phyloP scores from a whole-genome alignment of 2,329 filamentous ascomycete species.

The Cladophialophora carrionii region DNA sequence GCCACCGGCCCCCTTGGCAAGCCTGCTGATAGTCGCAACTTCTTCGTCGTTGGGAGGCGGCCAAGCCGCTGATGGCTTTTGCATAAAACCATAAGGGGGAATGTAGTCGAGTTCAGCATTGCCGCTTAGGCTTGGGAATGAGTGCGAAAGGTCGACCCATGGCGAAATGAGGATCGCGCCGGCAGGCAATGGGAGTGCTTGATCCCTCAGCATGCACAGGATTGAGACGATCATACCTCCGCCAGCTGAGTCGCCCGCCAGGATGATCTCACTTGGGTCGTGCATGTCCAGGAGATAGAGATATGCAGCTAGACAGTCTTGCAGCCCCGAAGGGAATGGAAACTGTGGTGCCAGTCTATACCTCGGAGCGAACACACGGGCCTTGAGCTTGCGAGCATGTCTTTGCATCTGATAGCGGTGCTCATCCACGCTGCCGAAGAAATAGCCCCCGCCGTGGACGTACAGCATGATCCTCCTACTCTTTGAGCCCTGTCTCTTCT shows the following conservation, averaged over 20 bases:
- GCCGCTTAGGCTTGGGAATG: constrained; percentile 83
- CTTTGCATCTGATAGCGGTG: constrained; percentile 98
- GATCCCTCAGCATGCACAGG: constrained; percentile 79
- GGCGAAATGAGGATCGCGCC: constrained; percentile 90
- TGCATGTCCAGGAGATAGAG: constrained; percentile 77
- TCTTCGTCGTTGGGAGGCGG: constrained; percentile 85
- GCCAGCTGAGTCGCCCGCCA: constrained; percentile 92
- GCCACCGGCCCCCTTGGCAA: constrained; percentile 45
- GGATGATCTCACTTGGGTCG: constrained; percentile 76
- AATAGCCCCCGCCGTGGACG: constrained; percentile 92
- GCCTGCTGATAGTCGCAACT: constrained; percentile 53
- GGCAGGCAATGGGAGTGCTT: constrained; percentile 79
- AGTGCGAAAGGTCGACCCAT: constrained; percentile 95
- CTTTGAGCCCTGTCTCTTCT: constrained; percentile 63
- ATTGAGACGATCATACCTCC: constrained; percentile 85
- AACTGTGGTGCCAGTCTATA: constrained; percentile 93
- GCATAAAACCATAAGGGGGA: constrained; percentile 82
- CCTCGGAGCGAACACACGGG: constrained; percentile 79
- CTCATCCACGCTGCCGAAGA: constrained; percentile 92
- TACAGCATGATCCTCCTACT: constrained; percentile 85
- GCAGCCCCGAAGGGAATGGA: constrained; percentile 88
- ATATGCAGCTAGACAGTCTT: constrained; percentile 88
- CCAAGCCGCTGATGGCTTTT: constrained; percentile 88
- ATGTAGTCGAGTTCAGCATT: constrained; percentile 83
- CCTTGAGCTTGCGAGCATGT: constrained; percentile 91